phyloP scores from a whole-genome alignment of 2,329 filamentous ascomycete genomes.

The Botrytis cinerea region DNA sequence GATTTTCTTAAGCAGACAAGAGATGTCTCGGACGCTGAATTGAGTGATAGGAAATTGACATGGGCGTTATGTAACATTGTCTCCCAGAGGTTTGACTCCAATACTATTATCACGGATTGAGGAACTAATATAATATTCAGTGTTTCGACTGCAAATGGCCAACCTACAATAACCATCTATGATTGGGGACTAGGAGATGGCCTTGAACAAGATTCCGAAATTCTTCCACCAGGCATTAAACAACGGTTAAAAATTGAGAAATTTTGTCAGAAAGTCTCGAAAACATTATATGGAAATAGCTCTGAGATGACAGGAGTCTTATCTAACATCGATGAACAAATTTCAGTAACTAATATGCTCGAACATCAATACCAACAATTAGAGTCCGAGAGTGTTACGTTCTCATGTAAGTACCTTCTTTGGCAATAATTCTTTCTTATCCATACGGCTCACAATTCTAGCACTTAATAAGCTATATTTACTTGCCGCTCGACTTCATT shows the following conservation, averaged over 20 bases:
- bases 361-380: constrained; percentile 22
- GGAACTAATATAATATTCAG: constrained; percentile 39
- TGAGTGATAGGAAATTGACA: constrained; percentile 59
- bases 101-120: too few relatives aligned
- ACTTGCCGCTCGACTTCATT: constrained; percentile 31
- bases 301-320: constrained; percentile 47
- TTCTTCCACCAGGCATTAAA: constrained; percentile 53
- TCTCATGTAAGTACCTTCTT: constrained; percentile 16
- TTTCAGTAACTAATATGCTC: constrained; percentile 48
- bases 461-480: constrained; percentile 29
- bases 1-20: constrained; percentile 33
- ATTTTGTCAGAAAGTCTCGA: constrained; percentile 59
- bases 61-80: constrained; percentile 71
- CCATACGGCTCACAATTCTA: constrained; percentile 20
- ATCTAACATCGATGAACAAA: constrained; percentile 41
- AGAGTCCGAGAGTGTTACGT: constrained; percentile 18
- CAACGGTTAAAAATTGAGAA: constrained; percentile 56
- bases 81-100: constrained; percentile 55
- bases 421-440: too few relatives aligned
- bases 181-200: constrained; percentile 56
- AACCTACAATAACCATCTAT: constrained; percentile 62
- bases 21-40: constrained; percentile 28
- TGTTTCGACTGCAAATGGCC: constrained; percentile 68
- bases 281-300: constrained; percentile 58
- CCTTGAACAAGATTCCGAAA: constrained; percentile 47